Evolutionary conservation across 177 flowering plant species (phyloP), one percentile per base, ranked within the genome.

Genomic region (Vitis hybrid): DNA sequence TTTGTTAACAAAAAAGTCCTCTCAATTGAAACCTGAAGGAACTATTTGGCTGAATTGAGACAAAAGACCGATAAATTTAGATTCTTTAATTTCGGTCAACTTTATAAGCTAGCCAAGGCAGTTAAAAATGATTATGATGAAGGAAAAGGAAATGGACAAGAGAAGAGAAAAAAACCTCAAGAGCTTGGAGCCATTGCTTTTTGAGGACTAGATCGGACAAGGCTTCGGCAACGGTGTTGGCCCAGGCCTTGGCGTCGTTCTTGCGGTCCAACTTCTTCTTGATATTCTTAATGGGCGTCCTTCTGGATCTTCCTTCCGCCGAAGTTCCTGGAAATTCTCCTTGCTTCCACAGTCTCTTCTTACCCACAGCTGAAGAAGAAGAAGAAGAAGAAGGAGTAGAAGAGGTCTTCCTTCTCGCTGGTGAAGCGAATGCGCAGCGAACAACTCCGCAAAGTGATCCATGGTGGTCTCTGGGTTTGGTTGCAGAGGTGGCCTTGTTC

Each of bases 131-230:
- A 18, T 14, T n/a, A 41, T 15, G 9, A 60, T 30, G 11, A 3
- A 11, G 66, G 11, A 71, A 49, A 14, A 32, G 11, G 20, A 50
- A 5, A 69, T 30, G 11, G 24, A 48, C 49, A 11, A 24, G 52
- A 4, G 12, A 67, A 53, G 49, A 62, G n/a, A 46, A 9, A n/a
- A 15, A 3, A 20, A 95, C 99, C 93, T 88, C 77, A 49, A 95
- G 90, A 58, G 99, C 97, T 60, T 81, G 84, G 12, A 79, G 80
- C 97, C 98, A 93, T 61, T 84, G 93, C 74, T 88, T 93, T 67
- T 87, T 89, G 67, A 69, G 73, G 71, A 95, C 89, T 59, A 57
- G 72, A 20, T 90, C 91, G 18, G 92, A 80, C 48, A 95, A 74
- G 66, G 89, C 65, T 76, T 95, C 97, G 11, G 99, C 88, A 41